Evolutionary conservation across 2,329 filamentous ascomycete genomes (phyloP).

Genomic region (Leptographium radiaticola): DNA sequence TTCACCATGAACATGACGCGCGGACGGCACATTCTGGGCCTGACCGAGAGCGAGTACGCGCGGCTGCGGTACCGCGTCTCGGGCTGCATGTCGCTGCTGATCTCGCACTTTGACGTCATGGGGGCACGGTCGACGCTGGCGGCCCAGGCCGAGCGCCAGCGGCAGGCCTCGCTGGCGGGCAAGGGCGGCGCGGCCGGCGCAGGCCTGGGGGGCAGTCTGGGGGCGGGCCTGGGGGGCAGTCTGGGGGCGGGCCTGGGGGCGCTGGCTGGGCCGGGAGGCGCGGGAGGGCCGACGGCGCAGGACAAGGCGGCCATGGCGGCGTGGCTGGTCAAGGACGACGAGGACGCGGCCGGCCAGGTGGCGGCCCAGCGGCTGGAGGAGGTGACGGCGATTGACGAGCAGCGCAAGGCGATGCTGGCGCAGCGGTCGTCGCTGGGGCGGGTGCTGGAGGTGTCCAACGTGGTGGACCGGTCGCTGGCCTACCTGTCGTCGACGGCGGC

Average conservation of each 20-base stretch:
- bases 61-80: constrained; percentile 77
- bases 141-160: constrained; percentile 84
- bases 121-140: constrained; percentile 86
- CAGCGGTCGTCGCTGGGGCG: constrained; percentile 80
- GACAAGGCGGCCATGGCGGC: background rate
- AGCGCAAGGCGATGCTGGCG: constrained; percentile 64
- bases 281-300: too few species aligned
- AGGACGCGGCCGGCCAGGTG: constrained; percentile 67
- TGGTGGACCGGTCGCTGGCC: constrained; percentile 87
- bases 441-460: constrained; percentile 87
- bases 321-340: constrained; percentile 49
- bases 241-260: background rate
- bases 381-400: constrained; percentile 63
- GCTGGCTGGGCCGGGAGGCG: too few species aligned
- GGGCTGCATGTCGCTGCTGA: constrained; percentile 92
- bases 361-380: constrained; percentile 62
- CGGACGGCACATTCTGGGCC: constrained; percentile 81
- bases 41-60: constrained; percentile 79
- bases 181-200: background rate
- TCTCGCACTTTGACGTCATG: constrained; percentile 99
- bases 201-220: background rate
- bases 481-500: constrained; percentile 89
- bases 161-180: constrained; percentile 51
- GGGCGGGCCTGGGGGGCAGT: background rate
- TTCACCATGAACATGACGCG: constrained; percentile 97